Base-by-base conservation (phyloP, 2,329 filamentous ascomycete genomes). In the Pyricularia sp. region DNA sequence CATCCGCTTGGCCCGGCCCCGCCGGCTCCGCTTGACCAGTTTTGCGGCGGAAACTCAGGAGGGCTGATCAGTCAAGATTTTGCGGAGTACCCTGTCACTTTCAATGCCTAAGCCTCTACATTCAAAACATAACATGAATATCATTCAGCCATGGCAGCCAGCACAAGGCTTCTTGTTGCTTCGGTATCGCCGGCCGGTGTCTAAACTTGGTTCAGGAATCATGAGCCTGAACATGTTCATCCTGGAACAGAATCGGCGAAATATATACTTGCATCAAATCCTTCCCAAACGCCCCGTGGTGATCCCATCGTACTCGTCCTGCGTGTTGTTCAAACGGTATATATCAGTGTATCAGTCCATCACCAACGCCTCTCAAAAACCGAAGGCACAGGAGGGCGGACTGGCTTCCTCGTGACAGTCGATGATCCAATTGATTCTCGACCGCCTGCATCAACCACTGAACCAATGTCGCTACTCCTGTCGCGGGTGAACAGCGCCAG, bases 401-500 rank as follows among this genome's bases (percentile, higher is more conserved):
- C 53, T 28, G 53, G 53, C 24, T 57, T 57, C 22, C 22, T 57
- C 22, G 53, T 2, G 16, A 9, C 22, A 26, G 12, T 28, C 22
- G 53, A 57, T 24, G 53, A 57, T 57, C 22, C 53, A 3, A 57
- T 26, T 28, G 53, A 57, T 24, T 24, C 53, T 13, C 24, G 53
- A 28, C 53, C 24, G 22, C 24, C 53, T 28, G 10, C 22, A 57
- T 26, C 53, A 24, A 13, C 53, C 4, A n/a, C 16, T 9, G 53
- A n/a, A 9, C 53, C 53, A 57, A 57, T 13, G 4, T 57, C 35
- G 16, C 61, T 62, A 22, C 33, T 53, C 33, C 61, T 67, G 71
- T 91, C 88, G 33, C 87, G 86, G 68, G 85, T 86, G 79, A 99
- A 99, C 65, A 99, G 82, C 62, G 90, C 88, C 75, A 99, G 82